Conservation (phyloP, 2,329 filamentous ascomycete species). For the Paramyrothecium roridum region DNA sequence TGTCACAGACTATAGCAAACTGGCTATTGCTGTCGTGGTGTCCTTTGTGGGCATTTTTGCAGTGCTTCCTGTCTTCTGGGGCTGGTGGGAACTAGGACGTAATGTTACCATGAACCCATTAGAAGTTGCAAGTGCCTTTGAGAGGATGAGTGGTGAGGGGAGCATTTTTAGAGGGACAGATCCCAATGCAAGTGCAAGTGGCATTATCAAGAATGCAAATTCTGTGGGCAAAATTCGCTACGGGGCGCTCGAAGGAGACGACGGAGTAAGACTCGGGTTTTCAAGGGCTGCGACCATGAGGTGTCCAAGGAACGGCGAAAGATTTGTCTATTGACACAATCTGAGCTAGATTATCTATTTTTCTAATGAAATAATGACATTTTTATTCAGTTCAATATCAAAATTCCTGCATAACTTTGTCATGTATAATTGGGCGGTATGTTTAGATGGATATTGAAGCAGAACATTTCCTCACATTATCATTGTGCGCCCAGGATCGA, state of each 20-base stretch:
- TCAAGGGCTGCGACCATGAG: slow-evolving; percentile 11
- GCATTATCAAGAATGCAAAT: slow-evolving; percentile 10
- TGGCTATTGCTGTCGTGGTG: slow-evolving; percentile 14
- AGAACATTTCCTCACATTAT: no score
- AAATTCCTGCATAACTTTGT: no score
- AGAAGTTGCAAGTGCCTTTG: slow-evolving; percentile 17
- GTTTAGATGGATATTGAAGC: no score
- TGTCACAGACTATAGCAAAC: slow-evolving; percentile 13
- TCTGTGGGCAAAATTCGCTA: slow-evolving; percentile 12
- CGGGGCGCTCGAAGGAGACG: slow-evolving; percentile 15
- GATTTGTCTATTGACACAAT: slow-evolving; percentile 4
- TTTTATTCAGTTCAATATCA: no score
- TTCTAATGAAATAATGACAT: no score
- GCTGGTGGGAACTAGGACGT: slow-evolving; percentile 18
- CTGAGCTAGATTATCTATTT: no score
- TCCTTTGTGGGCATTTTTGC: slow-evolving; percentile 13
- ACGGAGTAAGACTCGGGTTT: slow-evolving; percentile 15
- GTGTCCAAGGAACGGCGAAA: slow-evolving; percentile 13
- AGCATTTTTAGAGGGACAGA: slow-evolving; percentile 13
- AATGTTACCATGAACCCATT: slow-evolving; percentile 16
- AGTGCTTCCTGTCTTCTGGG: slow-evolving; percentile 15
- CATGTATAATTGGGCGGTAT: no score
- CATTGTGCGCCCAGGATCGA: no score
- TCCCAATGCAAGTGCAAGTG: slow-evolving; percentile 12
- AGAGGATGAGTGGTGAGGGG: slow-evolving; percentile 9